Conservation (phyloP, 1,284 basidiomycete species). For the Microbotryomycetes sp. region DNA sequence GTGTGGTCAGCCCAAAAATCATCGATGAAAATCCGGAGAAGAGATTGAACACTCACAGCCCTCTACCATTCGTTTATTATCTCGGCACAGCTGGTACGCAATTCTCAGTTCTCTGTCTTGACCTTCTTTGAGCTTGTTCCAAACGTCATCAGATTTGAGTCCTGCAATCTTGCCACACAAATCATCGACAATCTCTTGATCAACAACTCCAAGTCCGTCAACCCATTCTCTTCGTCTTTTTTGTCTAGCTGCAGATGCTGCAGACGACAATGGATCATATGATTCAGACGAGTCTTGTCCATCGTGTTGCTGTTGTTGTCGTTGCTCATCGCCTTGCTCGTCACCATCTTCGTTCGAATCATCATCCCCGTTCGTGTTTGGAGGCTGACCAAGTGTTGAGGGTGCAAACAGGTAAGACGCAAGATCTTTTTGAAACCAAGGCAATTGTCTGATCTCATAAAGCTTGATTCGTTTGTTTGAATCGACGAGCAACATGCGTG, state of each 20-base stretch:
- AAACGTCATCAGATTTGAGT: slow-evolving; percentile 74
- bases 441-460: slow-evolving; percentile 77
- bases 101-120: slow-evolving; percentile 95
- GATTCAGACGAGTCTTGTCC: neutral
- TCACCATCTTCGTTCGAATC: slow-evolving; percentile 10
- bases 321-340: slow-evolving; percentile 8
- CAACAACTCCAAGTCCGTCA: slow-evolving; percentile 69
- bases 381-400: slow-evolving; percentile 2
- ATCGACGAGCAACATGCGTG: slow-evolving; percentile 81
- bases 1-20: too few species aligned
- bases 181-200: slow-evolving; percentile 81
- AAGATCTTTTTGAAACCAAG: slow-evolving; percentile 81
- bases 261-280: slow-evolving; percentile 1
- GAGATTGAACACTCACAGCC: slow-evolving; percentile 45
- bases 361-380: slow-evolving; percentile 3
- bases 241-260: slow-evolving; percentile 34
- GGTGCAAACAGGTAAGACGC: slow-evolving; percentile 61
- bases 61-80: slow-evolving; percentile 78
- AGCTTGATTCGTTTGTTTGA: slow-evolving; percentile 88
- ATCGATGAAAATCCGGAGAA: neutral
- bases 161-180: slow-evolving; percentile 66
- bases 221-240: slow-evolving; percentile 45
- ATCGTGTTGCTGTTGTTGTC: neutral
- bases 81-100: slow-evolving; percentile 86
- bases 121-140: slow-evolving; percentile 72